Conservation (phyloP, 331 rosid genomes). For the Quercus tomentella region DNA sequence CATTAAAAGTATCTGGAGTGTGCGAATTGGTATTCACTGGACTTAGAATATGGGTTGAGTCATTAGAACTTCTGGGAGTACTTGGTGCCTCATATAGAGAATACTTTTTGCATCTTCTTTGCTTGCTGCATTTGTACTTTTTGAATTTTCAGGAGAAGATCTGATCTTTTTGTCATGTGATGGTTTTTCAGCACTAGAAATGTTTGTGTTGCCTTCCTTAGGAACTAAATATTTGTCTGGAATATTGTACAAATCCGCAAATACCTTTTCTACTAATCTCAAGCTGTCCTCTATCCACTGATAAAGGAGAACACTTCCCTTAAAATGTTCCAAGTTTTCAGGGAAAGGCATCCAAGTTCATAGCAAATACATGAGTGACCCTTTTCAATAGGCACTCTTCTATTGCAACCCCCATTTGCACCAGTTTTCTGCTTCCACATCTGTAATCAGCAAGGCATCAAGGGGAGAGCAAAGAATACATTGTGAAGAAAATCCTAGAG, state of each 20-base stretch:
- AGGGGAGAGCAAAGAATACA: not conserved
- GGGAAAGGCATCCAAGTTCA: conserved; percentile 30
- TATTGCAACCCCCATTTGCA: conserved; percentile 64
- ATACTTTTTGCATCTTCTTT: conserved; percentile 22
- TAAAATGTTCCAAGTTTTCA: conserved; percentile 53
- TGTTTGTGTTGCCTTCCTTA: conserved; percentile 8
- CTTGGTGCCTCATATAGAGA: conserved; percentile 20
- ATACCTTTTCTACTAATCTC: conserved; percentile 25
- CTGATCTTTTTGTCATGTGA: conserved; percentile 33
- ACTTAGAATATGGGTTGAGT: conserved; percentile 15
- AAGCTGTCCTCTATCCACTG: conserved; percentile 92
- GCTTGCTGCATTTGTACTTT: conserved; percentile 18
- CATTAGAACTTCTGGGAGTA: conserved; percentile 28
- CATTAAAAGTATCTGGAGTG: conserved; percentile 28
- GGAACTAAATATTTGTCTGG: conserved; percentile 14
- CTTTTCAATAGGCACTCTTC: conserved; percentile 56
- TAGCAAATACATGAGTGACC: conserved; percentile 41
- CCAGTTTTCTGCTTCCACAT: conserved; percentile 85
- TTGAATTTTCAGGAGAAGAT: conserved; percentile 25
- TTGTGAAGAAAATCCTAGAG: not conserved
- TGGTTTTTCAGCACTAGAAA: conserved; percentile 18
- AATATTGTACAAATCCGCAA: conserved; percentile 47
- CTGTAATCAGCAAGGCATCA: conserved; percentile 60
- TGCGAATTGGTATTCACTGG: conserved; percentile 25
- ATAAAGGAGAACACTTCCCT: conserved; percentile 58